Conservation (phyloP, 225 moss, liverwort and hornwort genomes). For the Lunularia cruciata region DNA sequence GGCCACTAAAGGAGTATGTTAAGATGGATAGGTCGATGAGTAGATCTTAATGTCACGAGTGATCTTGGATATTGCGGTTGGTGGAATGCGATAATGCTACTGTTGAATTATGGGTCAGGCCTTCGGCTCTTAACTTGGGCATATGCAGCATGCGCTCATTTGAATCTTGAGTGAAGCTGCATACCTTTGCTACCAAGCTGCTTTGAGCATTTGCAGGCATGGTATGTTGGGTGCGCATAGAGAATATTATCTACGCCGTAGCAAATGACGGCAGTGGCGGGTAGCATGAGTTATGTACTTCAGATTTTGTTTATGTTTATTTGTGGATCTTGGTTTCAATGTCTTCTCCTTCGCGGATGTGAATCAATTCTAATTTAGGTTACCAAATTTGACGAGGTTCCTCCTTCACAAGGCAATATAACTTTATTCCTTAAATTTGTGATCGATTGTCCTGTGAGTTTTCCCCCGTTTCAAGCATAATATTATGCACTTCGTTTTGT, state of each 20-base stretch:
- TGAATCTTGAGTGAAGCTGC: slow-evolving; percentile 44
- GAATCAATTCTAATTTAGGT: slow-evolving; percentile 13
- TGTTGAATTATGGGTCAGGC: slow-evolving; percentile 40
- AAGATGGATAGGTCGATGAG: slow-evolving; percentile 35
- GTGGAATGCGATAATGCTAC: slow-evolving; percentile 24
- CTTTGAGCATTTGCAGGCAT: slow-evolving; percentile 42
- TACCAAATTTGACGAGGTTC: neutral
- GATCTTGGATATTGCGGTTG: slow-evolving; percentile 33
- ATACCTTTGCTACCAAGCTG: slow-evolving; percentile 48
- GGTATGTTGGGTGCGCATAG: slow-evolving; percentile 21
- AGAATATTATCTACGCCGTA: slow-evolving; percentile 31
- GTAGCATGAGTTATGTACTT: slow-evolving; percentile 50
- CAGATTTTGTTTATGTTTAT: slow-evolving; percentile 48
- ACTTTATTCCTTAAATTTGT: neutral
- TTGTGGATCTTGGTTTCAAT: slow-evolving; percentile 41
- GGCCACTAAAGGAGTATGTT: slow-evolving; percentile 27
- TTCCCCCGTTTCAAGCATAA: neutral
- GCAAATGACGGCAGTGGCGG: slow-evolving; percentile 46
- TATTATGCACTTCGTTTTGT: neutral
- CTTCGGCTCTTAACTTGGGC: slow-evolving; percentile 43
- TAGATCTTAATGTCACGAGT: slow-evolving; percentile 32
- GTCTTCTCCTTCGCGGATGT: slow-evolving; percentile 9
- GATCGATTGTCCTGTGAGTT: neutral
- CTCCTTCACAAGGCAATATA: slow-evolving; percentile 3
- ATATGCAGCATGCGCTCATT: slow-evolving; percentile 44